Percentiles rank a stretch among this genome's conserved stretches.
These are phyloP conservation scores for Didymella segeticola DNA, from an alignment of 2,329 filamentous ascomycete genomes.

Conservation along the genomic window DNA sequence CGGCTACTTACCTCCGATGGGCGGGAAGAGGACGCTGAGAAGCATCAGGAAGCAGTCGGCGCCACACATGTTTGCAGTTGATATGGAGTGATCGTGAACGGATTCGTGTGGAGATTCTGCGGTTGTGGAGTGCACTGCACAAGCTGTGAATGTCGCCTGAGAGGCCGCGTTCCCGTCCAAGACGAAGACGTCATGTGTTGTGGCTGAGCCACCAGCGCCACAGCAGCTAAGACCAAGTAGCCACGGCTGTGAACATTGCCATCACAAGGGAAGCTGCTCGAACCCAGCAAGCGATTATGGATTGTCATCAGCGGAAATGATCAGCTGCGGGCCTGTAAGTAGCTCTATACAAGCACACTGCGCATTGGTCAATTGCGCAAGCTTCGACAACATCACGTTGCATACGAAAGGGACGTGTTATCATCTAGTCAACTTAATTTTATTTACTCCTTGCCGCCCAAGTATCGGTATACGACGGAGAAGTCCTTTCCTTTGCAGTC, in stretches of 20 bases:
- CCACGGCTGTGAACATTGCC: background rate
- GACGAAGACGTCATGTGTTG: conserved; percentile 16
- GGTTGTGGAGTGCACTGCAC: background rate
- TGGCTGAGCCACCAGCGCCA: conserved; percentile 5
- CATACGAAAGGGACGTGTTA: too few relatives aligned
- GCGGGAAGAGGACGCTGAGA: conserved; percentile 67
- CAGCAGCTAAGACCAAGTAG: background rate
- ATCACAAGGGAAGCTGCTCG: background rate
- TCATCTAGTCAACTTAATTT: background rate
- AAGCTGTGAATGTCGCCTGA: conserved; percentile 10
- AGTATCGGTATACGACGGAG: conserved; percentile 58
- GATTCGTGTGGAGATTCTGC: background rate
- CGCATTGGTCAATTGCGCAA: too few relatives aligned
- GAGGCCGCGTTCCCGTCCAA: background rate
- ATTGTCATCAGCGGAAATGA: too few relatives aligned
- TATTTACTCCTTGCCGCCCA: conserved; percentile 54
- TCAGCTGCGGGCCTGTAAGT: too few relatives aligned
- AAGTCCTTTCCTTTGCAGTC: conserved; percentile 59
- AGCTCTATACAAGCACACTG: too few relatives aligned
- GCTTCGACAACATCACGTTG: too few relatives aligned
- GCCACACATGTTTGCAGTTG: conserved; percentile 59
- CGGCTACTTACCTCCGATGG: conserved; percentile 59
- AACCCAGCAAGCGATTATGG: background rate
- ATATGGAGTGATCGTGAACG: background rate
- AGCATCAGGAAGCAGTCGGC: conserved; percentile 67